phyloP scores from a whole-genome alignment of 768 basidiomycete species.

The Leccinum obscurum region DNA sequence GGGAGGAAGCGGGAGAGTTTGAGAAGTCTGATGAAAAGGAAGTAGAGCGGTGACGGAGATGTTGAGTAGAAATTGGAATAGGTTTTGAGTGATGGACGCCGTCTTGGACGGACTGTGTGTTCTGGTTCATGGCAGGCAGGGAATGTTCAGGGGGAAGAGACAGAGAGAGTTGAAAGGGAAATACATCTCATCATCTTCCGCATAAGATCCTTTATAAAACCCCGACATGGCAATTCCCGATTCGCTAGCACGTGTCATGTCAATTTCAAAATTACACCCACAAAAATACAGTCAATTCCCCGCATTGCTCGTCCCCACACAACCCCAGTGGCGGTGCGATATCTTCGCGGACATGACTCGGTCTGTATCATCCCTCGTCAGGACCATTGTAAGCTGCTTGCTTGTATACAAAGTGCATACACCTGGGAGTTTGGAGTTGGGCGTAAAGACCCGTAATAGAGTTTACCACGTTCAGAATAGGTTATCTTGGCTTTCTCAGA shows the following conservation, averaged over 20 bases:
- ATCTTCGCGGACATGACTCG: not conserved
- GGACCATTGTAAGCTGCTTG: not conserved
- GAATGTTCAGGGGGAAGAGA: conserved; percentile 3
- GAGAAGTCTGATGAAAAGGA: conserved; percentile 65
- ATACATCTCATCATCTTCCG: not conserved
- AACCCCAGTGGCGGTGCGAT: conserved; percentile 4
- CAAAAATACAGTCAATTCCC: conserved; percentile 12
- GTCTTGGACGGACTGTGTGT: conserved; percentile 20
- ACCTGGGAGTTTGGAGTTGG: not conserved
- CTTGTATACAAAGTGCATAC: not conserved
- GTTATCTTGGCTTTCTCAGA: conserved; percentile 24
- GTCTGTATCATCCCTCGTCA: not conserved
- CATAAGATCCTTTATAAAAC: conserved; percentile 21
- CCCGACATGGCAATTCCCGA: conserved; percentile 31
- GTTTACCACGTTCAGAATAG: conserved; percentile 8
- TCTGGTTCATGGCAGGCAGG: conserved; percentile 17
- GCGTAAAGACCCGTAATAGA: conserved; percentile 15
- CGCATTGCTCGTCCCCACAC: conserved; percentile 3
- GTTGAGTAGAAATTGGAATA: conserved; percentile 54
- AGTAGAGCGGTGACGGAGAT: conserved; percentile 54
- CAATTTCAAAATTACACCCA: conserved; percentile 15
- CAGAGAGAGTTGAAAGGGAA: not conserved
- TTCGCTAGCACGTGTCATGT: conserved; percentile 20
- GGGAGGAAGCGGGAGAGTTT: conserved; percentile 52
- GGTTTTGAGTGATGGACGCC: conserved; percentile 58